These are phyloP conservation scores for Russula earlei DNA, from an alignment of 768 basidiomycete species.

Conservation along the genomic window DNA sequence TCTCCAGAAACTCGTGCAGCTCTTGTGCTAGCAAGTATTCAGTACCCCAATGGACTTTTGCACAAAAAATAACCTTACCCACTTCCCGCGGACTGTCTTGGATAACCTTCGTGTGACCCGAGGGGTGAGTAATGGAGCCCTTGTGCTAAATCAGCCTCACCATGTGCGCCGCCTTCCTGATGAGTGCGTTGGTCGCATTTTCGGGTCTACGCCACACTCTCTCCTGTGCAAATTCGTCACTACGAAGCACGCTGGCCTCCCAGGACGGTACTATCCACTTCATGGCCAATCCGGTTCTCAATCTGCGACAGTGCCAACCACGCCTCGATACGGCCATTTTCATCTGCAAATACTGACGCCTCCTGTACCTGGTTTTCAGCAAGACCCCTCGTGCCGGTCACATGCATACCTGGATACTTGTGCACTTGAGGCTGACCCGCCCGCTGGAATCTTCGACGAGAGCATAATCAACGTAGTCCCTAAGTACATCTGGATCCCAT, in stretches of 20 bases:
- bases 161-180: slow-evolving; percentile 28
- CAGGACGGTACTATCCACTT: slow-evolving; percentile 48
- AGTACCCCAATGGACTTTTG: not conserved
- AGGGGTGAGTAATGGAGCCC: not conserved
- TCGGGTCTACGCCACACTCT: slow-evolving; percentile 28
- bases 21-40: slow-evolving; percentile 4
- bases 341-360: slow-evolving; percentile 49
- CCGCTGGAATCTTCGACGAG: slow-evolving; percentile 33
- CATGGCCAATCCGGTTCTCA: slow-evolving; percentile 40
- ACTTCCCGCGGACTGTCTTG: slow-evolving; percentile 18
- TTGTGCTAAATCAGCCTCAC: slow-evolving; percentile 8
- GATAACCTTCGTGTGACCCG: slow-evolving; percentile 3
- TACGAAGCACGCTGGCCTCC: slow-evolving; percentile 19
- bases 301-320: slow-evolving; percentile 30
- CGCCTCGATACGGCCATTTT: slow-evolving; percentile 28
- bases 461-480: slow-evolving; percentile 51
- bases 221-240: slow-evolving; percentile 12
- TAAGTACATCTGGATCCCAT: slow-evolving; percentile 60
- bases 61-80: slow-evolving; percentile 12
- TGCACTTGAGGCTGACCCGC: slow-evolving; percentile 53
- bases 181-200: slow-evolving; percentile 28
- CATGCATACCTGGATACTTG: slow-evolving; percentile 36
- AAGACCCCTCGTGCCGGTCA: not conserved
- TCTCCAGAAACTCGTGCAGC: slow-evolving; percentile 14
- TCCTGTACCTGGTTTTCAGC: slow-evolving; percentile 31